These are phyloP conservation scores for Naganishia kalamii DNA, from an alignment of 768 basidiomycete genomes.

Conservation along the genomic window DNA sequence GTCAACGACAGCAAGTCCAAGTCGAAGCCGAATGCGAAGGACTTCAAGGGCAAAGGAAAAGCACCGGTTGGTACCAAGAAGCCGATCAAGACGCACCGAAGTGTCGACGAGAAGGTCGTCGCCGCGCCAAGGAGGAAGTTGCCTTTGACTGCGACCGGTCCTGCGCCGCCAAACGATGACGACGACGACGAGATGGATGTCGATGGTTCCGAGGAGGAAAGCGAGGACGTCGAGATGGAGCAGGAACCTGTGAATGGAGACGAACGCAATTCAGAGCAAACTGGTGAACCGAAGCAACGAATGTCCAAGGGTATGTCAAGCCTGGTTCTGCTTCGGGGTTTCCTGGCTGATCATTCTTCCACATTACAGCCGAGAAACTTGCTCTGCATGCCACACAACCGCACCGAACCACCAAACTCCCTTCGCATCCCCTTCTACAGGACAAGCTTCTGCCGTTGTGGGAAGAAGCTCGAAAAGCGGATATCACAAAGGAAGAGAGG, in stretches of 20 bases:
- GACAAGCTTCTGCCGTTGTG: constrained; percentile 41
- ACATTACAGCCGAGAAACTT: constrained; percentile 28
- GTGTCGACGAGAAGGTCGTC: not conserved
- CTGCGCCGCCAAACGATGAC: constrained; percentile 26
- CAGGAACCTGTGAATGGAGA: constrained; percentile 16
- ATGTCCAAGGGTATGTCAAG: constrained; percentile 32
- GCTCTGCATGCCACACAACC: constrained; percentile 45
- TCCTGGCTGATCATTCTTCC: not conserved
- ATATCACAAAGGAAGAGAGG: constrained; percentile 60
- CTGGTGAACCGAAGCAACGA: constrained; percentile 21
- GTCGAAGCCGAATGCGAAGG: constrained; percentile 44
- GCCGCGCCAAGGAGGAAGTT: constrained; percentile 17
- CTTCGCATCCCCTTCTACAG: constrained; percentile 42
- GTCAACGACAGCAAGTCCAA: constrained; percentile 37
- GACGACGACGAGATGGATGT: constrained; percentile 32
- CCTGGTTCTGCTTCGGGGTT: not conserved
- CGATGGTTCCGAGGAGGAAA: constrained; percentile 29
- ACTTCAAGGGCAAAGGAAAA: constrained; percentile 38
- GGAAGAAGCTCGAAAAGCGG: constrained; percentile 43
- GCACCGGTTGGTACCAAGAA: constrained; percentile 19
- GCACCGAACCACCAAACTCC: constrained; percentile 42
- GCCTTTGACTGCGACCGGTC: constrained; percentile 18
- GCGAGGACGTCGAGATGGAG: constrained; percentile 22
- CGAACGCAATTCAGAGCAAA: not conserved
- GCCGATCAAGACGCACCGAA: constrained; percentile 3